Evolutionary conservation across 805 yeast genomes (phyloP).

Genomic region (Henningerozyma blattae): DNA sequence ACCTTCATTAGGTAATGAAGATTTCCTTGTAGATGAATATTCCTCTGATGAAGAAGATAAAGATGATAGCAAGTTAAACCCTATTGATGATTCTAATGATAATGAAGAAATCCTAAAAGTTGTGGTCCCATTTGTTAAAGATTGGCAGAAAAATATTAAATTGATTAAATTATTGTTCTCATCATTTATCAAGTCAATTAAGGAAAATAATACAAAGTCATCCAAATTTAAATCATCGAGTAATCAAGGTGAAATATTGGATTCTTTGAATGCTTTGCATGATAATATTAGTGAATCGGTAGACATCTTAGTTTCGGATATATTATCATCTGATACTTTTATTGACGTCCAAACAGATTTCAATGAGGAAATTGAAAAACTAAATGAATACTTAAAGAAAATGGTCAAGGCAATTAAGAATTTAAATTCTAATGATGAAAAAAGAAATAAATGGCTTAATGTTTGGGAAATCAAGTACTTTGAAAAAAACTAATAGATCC

Average conservation of each 20-base stretch:
- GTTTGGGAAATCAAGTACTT: conserved; percentile 25
- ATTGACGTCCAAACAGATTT: conserved; percentile 26
- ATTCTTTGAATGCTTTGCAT: conserved; percentile 34
- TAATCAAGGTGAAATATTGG: conserved; percentile 32
- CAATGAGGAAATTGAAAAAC: conserved; percentile 12
- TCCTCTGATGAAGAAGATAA: conserved; percentile 22
- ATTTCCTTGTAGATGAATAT: conserved; percentile 18
- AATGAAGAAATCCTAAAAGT: conserved; percentile 25
- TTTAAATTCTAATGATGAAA: conserved; percentile 37
- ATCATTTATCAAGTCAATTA: conserved; percentile 48
- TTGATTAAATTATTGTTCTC: conserved; percentile 46
- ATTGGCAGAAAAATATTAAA: conserved; percentile 34
- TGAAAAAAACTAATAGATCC: conserved; percentile 1
- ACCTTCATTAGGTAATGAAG: conserved; percentile 38
- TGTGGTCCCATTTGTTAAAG: conserved; percentile 27
- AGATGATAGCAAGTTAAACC: too few species aligned
- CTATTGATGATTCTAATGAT: conserved; percentile 15
- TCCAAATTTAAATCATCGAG: conserved; percentile 1
- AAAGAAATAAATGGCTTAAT: conserved; percentile 30
- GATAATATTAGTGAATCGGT: conserved; percentile 31
- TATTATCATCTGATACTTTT: conserved; percentile 30
- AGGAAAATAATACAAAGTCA: conserved; percentile 23
- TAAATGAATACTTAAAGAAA: conserved; percentile 15
- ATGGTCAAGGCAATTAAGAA: conserved; percentile 29
- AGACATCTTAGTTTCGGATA: conserved; percentile 48